Evolutionary conservation across 2,329 filamentous ascomycete species (phyloP).

Genomic region (Phyllosticta capitalensis): DNA sequence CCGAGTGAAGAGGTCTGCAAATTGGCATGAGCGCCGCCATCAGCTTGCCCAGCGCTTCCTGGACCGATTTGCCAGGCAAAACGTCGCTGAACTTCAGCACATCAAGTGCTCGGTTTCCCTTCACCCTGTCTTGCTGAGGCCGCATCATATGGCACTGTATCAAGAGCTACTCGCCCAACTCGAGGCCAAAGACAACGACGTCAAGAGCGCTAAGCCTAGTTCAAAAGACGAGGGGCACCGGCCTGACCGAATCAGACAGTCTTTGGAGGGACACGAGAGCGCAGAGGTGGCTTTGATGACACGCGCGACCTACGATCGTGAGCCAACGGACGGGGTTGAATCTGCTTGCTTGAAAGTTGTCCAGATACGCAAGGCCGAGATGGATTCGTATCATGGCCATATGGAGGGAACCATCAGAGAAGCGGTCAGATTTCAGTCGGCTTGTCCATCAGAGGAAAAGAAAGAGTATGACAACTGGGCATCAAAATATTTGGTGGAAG

Average conservation of each 20-base stretch:
- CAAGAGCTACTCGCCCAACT: slow-evolving; percentile 46
- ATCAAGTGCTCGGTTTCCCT: slow-evolving; percentile 35
- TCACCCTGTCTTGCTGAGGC: slow-evolving; percentile 32
- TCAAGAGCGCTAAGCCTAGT: not conserved
- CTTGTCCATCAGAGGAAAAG: not conserved
- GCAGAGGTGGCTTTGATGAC: slow-evolving; percentile 46
- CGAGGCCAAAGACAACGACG: slow-evolving; percentile 35
- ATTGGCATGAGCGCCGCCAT: slow-evolving; percentile 45
- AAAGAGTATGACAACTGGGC: slow-evolving; percentile 1
- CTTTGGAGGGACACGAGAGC: slow-evolving; percentile 34
- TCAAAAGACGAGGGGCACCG: not conserved
- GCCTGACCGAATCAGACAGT: slow-evolving; percentile 30
- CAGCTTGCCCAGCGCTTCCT: slow-evolving; percentile 47
- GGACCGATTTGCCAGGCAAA: slow-evolving; percentile 40
- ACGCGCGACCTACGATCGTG: not conserved
- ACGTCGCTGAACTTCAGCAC: slow-evolving; percentile 16
- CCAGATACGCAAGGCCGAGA: not conserved
- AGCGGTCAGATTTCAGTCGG: not conserved
- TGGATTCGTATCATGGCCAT: not conserved
- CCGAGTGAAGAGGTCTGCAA: slow-evolving; percentile 38
- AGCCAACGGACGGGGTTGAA: not conserved
- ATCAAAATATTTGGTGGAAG: not conserved
- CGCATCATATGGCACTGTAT: slow-evolving; percentile 44
- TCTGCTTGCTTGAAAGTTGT: not conserved
- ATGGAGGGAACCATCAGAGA: not conserved